Base-by-base conservation (phyloP, 1,284 basidiomycete species). In the Stereum hirsutum region DNA sequence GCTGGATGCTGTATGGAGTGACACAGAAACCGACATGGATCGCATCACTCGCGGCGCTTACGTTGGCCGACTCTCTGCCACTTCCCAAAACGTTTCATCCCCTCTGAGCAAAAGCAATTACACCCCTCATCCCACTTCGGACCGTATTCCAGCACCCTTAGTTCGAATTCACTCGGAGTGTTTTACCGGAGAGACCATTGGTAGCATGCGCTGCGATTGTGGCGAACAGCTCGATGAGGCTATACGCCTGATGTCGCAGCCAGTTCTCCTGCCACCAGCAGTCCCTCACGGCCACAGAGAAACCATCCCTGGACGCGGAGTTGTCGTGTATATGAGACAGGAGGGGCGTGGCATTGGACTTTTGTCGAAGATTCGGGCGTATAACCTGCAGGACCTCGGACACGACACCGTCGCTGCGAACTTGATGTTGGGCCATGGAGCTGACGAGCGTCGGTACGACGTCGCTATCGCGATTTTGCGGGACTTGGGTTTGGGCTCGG, bases 381-480 rank as follows among this genome's bases (percentile, higher is more conserved):
- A 99, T 70, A 99, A 99, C 58, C 71, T 99, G 24, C 96, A 99
- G 61, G 96, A 99, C 60, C 72, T 99, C 44, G 96, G 96, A 0
- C 91, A 98, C 58, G 96, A 99, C 65, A 99, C 96, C 3, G 96
- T 99, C 52, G 85, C 89, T 6, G 96, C 96, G 34, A 99, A 99
- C 62, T 69, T 99, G 34, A 75, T 98, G 72, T 80, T 99, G 20
- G 96, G 96, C 2, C 90, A 97, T 61, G 74, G 82, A 45, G 94
- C 96, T 4, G 96, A 99, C 62, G 89, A 96, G 62, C 75, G 96
- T 27, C 86, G 83, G 36, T 99, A 99, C 65, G 89, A 88, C 52
- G 75, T 99, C 45, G 94, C 95, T 0, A 84, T 73, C 6, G 92
- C 89, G 30, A 98, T 99, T 50, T 60, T 99, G 52, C 74, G 80